Percentiles rank a stretch among this genome's conserved stretches.
phyloP scores from a whole-genome alignment of 2,329 filamentous ascomycete genomes.

The Fusarium pininemorale region DNA sequence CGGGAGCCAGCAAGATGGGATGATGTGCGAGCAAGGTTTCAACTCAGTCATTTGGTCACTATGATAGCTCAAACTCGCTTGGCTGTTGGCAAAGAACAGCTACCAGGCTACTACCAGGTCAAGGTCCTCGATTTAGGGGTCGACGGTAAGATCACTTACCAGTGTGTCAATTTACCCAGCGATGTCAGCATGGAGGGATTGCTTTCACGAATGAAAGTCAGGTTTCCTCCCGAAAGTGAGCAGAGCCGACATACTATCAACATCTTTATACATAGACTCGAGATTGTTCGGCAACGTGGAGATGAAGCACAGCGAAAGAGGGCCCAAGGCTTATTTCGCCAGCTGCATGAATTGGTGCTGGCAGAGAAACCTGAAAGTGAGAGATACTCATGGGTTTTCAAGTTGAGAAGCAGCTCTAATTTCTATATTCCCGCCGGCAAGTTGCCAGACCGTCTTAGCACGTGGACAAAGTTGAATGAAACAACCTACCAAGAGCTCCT shows the following conservation, averaged over 20 bases:
- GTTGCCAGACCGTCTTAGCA: constrained; percentile 9
- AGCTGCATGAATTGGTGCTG: constrained; percentile 3
- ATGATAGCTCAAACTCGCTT: constrained; percentile 37
- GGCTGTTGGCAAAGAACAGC: constrained; percentile 12
- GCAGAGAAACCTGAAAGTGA: constrained; percentile 1
- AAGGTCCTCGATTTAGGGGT: constrained; percentile 28
- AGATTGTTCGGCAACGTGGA: not conserved
- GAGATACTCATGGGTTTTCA: constrained; percentile 27
- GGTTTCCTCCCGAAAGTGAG: constrained; percentile 22
- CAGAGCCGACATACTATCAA: constrained; percentile 8
- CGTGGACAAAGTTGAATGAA: constrained; percentile 27
- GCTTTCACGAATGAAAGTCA: constrained; percentile 27
- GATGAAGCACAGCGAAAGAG: constrained; percentile 9
- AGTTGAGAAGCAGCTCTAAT: constrained; percentile 4
- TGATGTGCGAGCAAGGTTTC: constrained; percentile 1
- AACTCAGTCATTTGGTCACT: not conserved
- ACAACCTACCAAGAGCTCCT: constrained; percentile 11
- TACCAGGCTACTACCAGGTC: constrained; percentile 30
- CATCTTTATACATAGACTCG: constrained; percentile 7
- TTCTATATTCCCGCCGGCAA: constrained; percentile 22
- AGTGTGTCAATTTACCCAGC: constrained; percentile 13
- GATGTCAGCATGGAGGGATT: constrained; percentile 7
- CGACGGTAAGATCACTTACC: constrained; percentile 24
- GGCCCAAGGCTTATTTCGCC: not conserved
- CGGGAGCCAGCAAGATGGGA: constrained; percentile 20